Conservation (phyloP, 2,329 filamentous ascomycete species). For the Tolypocladium album region DNA sequence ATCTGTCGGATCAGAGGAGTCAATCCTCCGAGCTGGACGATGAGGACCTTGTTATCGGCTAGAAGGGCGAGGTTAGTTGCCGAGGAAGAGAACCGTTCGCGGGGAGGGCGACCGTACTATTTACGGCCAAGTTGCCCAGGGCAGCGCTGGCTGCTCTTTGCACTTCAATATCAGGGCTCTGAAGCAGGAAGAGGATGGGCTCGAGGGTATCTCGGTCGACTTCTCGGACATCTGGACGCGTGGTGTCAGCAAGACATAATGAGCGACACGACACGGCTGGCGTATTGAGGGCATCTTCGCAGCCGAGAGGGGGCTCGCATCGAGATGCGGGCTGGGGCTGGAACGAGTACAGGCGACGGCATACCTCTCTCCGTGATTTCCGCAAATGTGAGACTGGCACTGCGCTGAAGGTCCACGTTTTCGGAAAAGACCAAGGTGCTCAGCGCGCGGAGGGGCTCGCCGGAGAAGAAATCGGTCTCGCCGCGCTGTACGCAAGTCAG, state of each 20-base stretch:
- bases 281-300: not conserved
- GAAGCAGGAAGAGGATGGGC: conserved; percentile 88
- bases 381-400: conserved; percentile 94
- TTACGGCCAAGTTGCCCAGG: conserved; percentile 90
- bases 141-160: conserved; percentile 94
- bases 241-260: conserved; percentile 1
- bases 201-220: conserved; percentile 92
- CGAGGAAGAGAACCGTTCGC: not conserved
- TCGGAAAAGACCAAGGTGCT: conserved; percentile 97
- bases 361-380: conserved; percentile 97
- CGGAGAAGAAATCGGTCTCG: conserved; percentile 97
- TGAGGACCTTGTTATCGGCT: conserved; percentile 98
- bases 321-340: not conserved
- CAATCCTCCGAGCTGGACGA: conserved; percentile 84
- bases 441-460: conserved; percentile 84
- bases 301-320: not conserved
- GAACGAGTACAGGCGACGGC: conserved; percentile 10
- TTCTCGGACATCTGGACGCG: conserved; percentile 73
- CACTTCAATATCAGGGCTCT: conserved; percentile 93
- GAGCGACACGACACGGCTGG: not conserved
- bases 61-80: conserved; percentile 22
- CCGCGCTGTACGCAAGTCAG: conserved; percentile 54
- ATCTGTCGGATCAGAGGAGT: conserved; percentile 92
- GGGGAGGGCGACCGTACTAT: conserved; percentile 53
- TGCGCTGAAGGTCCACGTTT: conserved; percentile 95